Evolutionary conservation across 164 flowering plant species (phyloP).

Genomic region (Magnolia officinalis): DNA sequence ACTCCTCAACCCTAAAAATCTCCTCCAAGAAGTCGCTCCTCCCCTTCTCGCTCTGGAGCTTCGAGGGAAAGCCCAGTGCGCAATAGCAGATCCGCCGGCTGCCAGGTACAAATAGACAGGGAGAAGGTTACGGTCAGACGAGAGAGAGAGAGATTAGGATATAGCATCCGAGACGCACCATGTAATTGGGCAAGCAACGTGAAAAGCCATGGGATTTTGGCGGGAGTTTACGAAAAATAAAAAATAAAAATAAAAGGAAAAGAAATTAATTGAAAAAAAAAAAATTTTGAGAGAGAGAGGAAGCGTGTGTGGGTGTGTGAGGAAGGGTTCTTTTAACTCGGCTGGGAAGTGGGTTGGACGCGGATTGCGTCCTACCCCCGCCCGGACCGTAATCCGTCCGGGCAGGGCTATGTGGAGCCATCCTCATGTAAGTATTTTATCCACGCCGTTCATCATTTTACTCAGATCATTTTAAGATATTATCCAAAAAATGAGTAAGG

Average conservation of each 20-base stretch:
- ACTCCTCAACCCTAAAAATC: constrained; percentile 45
- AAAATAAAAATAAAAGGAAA: neutral
- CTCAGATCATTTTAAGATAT: too few relatives aligned
- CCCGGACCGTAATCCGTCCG: too few relatives aligned
- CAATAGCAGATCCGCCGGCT: constrained; percentile 81
- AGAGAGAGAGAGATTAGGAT: constrained; percentile 11
- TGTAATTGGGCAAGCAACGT: constrained; percentile 98
- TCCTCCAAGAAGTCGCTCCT: constrained; percentile 45
- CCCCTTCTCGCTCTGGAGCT: constrained; percentile 36
- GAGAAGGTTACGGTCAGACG: neutral
- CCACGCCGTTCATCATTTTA: too few relatives aligned
- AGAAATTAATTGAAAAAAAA: neutral
- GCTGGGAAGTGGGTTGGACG: neutral
- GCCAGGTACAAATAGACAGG: constrained; percentile 17
- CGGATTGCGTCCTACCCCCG: too few relatives aligned
- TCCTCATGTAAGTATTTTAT: too few relatives aligned
- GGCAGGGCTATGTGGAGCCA: too few relatives aligned
- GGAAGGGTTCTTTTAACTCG: constrained; percentile 2
- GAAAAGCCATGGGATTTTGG: constrained; percentile 77
- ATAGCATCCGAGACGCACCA: constrained; percentile 40
- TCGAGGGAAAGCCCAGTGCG: constrained; percentile 60
- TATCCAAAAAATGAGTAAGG: too few relatives aligned
- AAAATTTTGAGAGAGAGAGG: constrained; percentile 3
- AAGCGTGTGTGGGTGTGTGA: neutral
- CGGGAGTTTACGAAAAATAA: constrained; percentile 9